These are phyloP conservation scores for Syncephalastrum contaminatum DNA, from an alignment of 371 early-diverging fungal genomes.

Conservation along the genomic window DNA sequence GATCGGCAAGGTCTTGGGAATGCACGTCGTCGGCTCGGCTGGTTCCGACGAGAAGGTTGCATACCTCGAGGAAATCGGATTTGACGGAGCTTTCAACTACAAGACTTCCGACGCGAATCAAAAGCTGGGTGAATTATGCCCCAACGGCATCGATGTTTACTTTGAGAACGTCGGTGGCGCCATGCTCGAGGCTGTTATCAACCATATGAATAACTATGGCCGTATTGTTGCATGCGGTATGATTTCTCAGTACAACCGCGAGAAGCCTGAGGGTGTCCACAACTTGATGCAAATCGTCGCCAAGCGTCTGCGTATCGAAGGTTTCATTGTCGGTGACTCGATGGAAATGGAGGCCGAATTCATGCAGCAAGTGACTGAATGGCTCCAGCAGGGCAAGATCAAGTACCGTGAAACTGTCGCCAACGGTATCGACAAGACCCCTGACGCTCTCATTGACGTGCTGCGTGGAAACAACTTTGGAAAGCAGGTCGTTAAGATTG, in stretches of 20 bases:
- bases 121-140: slow-evolving; percentile 48
- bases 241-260: slow-evolving; percentile 67
- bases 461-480: slow-evolving; percentile 83
- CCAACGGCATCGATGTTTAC: slow-evolving; percentile 73
- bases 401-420: slow-evolving; percentile 62
- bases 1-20: slow-evolving; percentile 66
- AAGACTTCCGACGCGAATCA: slow-evolving; percentile 55
- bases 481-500: slow-evolving; percentile 78
- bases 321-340: slow-evolving; percentile 62
- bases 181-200: slow-evolving; percentile 64
- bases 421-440: slow-evolving; percentile 80
- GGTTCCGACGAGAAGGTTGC: slow-evolving; percentile 76
- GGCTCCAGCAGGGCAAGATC: slow-evolving; percentile 68
- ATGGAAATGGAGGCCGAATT: slow-evolving; percentile 56
- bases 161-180: slow-evolving; percentile 74
- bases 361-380: slow-evolving; percentile 55
- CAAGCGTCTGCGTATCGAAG: slow-evolving; percentile 58
- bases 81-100: slow-evolving; percentile 84
- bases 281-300: slow-evolving; percentile 28
- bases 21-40: slow-evolving; percentile 72
- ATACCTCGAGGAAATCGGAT: slow-evolving; percentile 58
- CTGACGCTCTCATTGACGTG: slow-evolving; percentile 72
- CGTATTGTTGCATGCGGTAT: slow-evolving; percentile 62
- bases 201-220: slow-evolving; percentile 48
- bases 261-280: slow-evolving; percentile 23